Evolutionary conservation across 495 filamentous ascomycete species (phyloP).

Genomic region (Ramalina intermedia): DNA sequence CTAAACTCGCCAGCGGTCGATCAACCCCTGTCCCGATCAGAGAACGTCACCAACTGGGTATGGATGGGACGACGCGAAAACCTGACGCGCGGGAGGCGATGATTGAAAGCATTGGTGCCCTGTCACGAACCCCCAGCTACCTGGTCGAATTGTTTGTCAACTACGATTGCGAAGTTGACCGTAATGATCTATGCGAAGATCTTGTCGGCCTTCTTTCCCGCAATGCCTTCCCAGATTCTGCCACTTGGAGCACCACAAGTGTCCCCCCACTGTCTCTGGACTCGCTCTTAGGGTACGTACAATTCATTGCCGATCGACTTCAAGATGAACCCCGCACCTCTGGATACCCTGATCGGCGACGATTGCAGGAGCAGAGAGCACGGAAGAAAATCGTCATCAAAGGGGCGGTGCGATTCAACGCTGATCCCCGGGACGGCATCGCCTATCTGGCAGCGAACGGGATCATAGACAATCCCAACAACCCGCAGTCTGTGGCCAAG

Average conservation of each 20-base stretch:
- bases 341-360: conserved; percentile 49
- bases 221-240: conserved; percentile 93
- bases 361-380: conserved; percentile 51
- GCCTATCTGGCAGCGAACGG: conserved; percentile 71
- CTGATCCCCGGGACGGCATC: conserved; percentile 79
- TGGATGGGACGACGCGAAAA: conserved; percentile 83
- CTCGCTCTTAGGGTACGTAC: conserved; percentile 76
- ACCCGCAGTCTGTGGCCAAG: conserved; percentile 57
- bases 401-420: conserved; percentile 87
- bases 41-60: conserved; percentile 80
- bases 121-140: conserved; percentile 82
- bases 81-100: conserved; percentile 95
- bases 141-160: conserved; percentile 95
- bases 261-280: conserved; percentile 92
- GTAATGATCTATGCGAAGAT: conserved; percentile 86
- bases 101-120: conserved; percentile 88
- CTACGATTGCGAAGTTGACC: conserved; percentile 92
- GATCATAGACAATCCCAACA: conserved; percentile 60
- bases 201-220: conserved; percentile 83
- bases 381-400: conserved; percentile 80
- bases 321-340: conserved; percentile 51
- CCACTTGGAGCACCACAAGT: conserved; percentile 98
- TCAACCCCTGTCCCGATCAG: conserved; percentile 88
- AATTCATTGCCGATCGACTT: conserved; percentile 76
- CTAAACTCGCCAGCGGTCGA: conserved; percentile 74